Percentiles rank a stretch among this genome's conserved stretches.
phyloP scores from a whole-genome alignment of 2,329 filamentous ascomycete genomes.

The Teratosphaeria pseudoeucalypti region DNA sequence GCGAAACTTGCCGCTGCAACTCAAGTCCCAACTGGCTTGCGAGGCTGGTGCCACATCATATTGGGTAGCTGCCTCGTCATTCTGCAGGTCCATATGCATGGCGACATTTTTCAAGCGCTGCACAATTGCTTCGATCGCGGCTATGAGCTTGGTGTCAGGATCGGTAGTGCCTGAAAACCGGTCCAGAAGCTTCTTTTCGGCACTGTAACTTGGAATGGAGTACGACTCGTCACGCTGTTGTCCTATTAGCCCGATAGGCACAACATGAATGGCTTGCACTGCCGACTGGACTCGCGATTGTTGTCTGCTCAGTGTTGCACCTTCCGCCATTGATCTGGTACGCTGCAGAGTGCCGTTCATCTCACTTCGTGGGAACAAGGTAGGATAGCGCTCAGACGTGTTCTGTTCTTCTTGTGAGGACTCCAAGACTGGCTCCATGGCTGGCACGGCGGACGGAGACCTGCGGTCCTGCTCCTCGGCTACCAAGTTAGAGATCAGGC shows the following conservation, averaged over 20 bases:
- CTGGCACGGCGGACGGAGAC: conserved; percentile 26
- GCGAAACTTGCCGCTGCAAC: conserved; percentile 27
- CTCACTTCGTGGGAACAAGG: conserved; percentile 16
- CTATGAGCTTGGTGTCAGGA: conserved; percentile 6
- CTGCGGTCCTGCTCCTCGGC: conserved; percentile 12
- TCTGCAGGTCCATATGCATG: conserved; percentile 26
- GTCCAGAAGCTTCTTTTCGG: conserved; percentile 12
- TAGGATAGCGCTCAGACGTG: conserved; percentile 25
- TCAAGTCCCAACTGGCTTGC: conserved; percentile 25
- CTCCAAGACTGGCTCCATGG: conserved; percentile 13
- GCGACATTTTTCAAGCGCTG: conserved; percentile 16
- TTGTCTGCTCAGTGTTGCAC: conserved; percentile 1
- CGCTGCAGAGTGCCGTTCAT: not conserved
- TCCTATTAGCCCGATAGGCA: conserved; percentile 21
- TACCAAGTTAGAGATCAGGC: conserved; percentile 5
- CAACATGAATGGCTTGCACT: conserved; percentile 6
- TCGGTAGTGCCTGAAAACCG: conserved; percentile 13
- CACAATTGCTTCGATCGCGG: conserved; percentile 17
- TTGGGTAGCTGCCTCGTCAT: conserved; percentile 21
- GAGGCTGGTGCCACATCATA: conserved; percentile 13
- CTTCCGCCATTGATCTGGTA: not conserved
- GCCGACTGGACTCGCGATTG: not conserved
- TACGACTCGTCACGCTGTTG: conserved; percentile 24
- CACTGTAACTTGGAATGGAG: conserved; percentile 12
- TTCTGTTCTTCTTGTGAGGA: conserved; percentile 24